Conservation (phyloP, 345 rosid species). For the Acer negundo region DNA sequence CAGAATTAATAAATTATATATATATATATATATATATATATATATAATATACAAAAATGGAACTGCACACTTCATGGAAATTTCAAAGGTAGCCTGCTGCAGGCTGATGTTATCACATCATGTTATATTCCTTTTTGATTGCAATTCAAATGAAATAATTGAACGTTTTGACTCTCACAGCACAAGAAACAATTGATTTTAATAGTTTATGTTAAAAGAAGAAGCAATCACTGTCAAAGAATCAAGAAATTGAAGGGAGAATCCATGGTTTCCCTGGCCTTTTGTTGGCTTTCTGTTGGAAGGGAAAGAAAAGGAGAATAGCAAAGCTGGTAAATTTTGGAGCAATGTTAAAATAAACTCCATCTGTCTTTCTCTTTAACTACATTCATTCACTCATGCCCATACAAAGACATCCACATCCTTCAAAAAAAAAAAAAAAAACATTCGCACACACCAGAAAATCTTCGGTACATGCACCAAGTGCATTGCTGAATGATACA, state of each 20-base stretch:
- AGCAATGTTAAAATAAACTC: not conserved
- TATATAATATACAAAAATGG: constrained; percentile 12
- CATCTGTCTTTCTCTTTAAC: constrained; percentile 23
- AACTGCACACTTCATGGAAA: constrained; percentile 5
- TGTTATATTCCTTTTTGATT: constrained; percentile 2
- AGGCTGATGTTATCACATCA: constrained; percentile 13
- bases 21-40: too few relatives aligned
- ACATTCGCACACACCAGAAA: too few relatives aligned
- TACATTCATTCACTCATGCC: constrained; percentile 13
- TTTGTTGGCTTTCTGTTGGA: constrained; percentile 47
- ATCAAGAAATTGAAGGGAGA: constrained; percentile 23
- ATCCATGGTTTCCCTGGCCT: constrained; percentile 25
- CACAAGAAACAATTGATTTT: too few relatives aligned
- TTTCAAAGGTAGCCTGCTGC: constrained; percentile 20
- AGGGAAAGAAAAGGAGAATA: constrained; percentile 21
- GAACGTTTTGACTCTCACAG: not conserved
- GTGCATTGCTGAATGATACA: too few relatives aligned
- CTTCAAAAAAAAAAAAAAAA: too few relatives aligned
- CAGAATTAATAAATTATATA: too few relatives aligned
- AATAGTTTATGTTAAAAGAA: too few relatives aligned
- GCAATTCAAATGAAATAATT: constrained; percentile 14
- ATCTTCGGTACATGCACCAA: too few relatives aligned
- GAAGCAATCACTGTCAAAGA: constrained; percentile 27
- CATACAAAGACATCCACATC: constrained; percentile 11
- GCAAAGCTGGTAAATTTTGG: constrained; percentile 30